A percentile compares a stretch with the other conserved stretches of the same genome.
Conservation (phyloP, 257 asterid species). For the Parsonsia alboflavescens region DNA sequence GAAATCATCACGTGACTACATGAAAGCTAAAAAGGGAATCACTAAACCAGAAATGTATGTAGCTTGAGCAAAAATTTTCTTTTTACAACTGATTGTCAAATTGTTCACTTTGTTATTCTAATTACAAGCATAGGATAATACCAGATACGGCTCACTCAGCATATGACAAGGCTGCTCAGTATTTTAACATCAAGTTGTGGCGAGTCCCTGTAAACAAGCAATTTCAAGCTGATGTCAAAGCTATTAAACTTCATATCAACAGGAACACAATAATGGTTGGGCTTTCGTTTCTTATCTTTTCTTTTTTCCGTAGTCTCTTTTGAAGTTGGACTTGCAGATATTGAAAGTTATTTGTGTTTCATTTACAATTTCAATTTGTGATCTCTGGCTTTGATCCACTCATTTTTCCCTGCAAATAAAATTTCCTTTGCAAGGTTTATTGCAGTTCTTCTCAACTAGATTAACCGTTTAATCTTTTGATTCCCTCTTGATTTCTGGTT, state of each 20-base stretch:
- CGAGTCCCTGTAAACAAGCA: conserved; percentile 81
- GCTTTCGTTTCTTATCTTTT: neutral
- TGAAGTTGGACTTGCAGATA: neutral
- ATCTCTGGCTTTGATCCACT: neutral
- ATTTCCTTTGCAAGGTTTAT: neutral
- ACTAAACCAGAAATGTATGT: conserved; percentile 88
- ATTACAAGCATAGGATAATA: conserved; percentile 65
- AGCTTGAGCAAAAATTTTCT: neutral
- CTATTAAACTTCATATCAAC: conserved; percentile 61
- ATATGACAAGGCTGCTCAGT: conserved; percentile 96
- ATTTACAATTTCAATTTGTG: neutral
- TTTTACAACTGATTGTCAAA: neutral
- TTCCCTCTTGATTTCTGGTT: neutral
- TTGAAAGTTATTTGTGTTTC: neutral
- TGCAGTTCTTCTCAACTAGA: neutral
- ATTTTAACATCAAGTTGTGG: conserved; percentile 91
- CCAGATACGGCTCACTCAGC: conserved; percentile 99
- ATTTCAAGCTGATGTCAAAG: conserved; percentile 79
- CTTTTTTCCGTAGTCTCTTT: conserved; percentile 6
- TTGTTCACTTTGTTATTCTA: conserved; percentile 22
- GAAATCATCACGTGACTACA: conserved; percentile 89
- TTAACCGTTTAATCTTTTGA: neutral
- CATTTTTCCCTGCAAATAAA: neutral
- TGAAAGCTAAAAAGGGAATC: conserved; percentile 80
- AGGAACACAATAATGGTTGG: conserved; percentile 81